Evolutionary conservation across 78 protist genomes (phyloP), one percentile per base, ranked within the genome.

Genomic region (Protostelium mycophagum): DNA sequence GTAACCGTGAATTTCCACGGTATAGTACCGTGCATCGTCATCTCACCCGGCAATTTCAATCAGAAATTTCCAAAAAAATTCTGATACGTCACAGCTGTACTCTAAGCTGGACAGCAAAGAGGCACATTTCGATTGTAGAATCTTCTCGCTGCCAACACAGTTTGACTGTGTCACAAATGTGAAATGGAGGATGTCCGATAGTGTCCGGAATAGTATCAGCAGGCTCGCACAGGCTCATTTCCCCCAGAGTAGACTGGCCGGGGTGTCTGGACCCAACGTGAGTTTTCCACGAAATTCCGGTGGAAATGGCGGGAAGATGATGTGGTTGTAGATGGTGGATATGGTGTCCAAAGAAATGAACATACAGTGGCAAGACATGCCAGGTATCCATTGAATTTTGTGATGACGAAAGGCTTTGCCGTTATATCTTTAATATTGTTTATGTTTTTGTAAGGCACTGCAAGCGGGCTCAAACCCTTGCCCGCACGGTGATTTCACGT

Each of bases 131-230:
- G 94, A 92, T 73, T 84, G 90, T 31, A 85, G 94, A 73, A 63
- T 92, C 34, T 92, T 92, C 88, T 38, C 36, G 10, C 35, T 92
- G 38, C 94, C 94, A 63, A 35, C 36, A 5, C 84, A 92, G 85
- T 39, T 90, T n/a, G 94, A 92, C 83, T 90, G 89, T 89, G 0
- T 86, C 1, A 34, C 83, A 9, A 92, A 92, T 63, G 51, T 92
- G 28, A 34, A 84, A 51, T 92, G 94, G 94, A 92, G 94, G 90
- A 89, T 63, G 28, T 28, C 86, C 10, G 94, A 92, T 86, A 90
- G 94, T 34, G 73, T 35, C 36, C 88, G 94, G 86, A 92, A 92
- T n/a, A 37, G 85, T 1, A 35, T 92, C 28, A 28, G 84, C n/a
- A 88, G 89, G 31, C n/a, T 88, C 1, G 94, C 90, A 10, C 91